Evolutionary conservation across 345 rosid species (phyloP), one percentile per base, ranked within the genome.

Genomic region (Lagerstroemia speciosa): DNA sequence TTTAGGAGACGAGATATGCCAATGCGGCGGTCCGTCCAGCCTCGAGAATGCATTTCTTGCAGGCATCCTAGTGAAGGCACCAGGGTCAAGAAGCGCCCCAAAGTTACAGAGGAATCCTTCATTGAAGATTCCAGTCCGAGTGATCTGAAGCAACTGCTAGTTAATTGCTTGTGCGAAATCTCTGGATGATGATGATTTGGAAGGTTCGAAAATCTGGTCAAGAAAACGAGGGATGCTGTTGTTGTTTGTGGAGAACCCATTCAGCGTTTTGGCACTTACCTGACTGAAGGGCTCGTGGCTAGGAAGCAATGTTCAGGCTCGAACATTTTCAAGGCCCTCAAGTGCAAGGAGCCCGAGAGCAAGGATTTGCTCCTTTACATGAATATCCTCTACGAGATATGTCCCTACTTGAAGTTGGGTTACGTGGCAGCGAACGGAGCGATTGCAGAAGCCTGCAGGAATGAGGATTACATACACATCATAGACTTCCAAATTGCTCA

Each of bases 391-490:
- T 89, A 83, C 67, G 89, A 89, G 76, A 83, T 86, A 69, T 86
- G 95, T 76, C 91, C 95, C 5, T 86, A 86, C 72, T 65, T 89
- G 74, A 86, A 89, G 82, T 86, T 89, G 62, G 88, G 95, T 31
- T 85, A 83, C 86, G 80, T 89, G 91, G 95, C 89, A 52, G 95
- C 89, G 46, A 89, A 89, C 7, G 91, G 88, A 15, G 89, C 95
- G 45, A 89, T 86, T 65, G 90, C 90, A n/a, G 91, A 86, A 64
- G 89, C 91, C 27, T 89, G 91, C 83, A 82, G 78, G 76, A 75
- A 77, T 19, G 88, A 83, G 67, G 80, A 82, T 38, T 75, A 65
- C 37, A 85, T 89, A 57, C 95, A 89, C 72, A 84, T 89, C 53
- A 65, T 89, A 6, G 95, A 89, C 78, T 89, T 89, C 77, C 86